phyloP scores from a whole-genome alignment of 108 stramenopile species.

The Aurantiochytrium sp. region DNA sequence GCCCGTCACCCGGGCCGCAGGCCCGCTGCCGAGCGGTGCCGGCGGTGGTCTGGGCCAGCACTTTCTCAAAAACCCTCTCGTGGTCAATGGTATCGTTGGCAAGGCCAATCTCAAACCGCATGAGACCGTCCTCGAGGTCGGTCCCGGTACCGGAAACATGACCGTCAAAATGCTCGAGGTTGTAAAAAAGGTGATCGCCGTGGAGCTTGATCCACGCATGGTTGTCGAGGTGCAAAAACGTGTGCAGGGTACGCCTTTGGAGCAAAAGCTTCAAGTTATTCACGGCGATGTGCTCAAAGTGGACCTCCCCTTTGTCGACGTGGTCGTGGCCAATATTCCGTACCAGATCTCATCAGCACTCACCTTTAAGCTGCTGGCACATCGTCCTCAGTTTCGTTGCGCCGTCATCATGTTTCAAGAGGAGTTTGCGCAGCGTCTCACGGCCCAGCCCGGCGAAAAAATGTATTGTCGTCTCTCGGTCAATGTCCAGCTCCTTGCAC shows the following conservation, averaged over 20 bases:
- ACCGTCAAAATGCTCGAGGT: slow-evolving; percentile 83
- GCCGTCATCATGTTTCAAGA: slow-evolving; percentile 99
- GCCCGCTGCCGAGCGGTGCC: slow-evolving; percentile 37
- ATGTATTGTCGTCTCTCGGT: slow-evolving; percentile 91
- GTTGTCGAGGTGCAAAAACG: slow-evolving; percentile 93
- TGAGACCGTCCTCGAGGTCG: slow-evolving; percentile 76
- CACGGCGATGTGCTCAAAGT: slow-evolving; percentile 93
- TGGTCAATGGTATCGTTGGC: slow-evolving; percentile 89
- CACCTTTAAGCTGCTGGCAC: slow-evolving; percentile 87
- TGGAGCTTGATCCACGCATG: slow-evolving; percentile 96
- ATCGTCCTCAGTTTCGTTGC: slow-evolving; percentile 90
- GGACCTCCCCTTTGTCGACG: slow-evolving; percentile 90
- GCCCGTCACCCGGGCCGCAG: neutral
- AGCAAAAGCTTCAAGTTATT: slow-evolving; percentile 75
- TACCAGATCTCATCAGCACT: slow-evolving; percentile 86
- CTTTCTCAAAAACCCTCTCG: slow-evolving; percentile 98
- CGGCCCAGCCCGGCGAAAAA: slow-evolving; percentile 85
- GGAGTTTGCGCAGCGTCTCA: slow-evolving; percentile 85
- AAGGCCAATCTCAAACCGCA: slow-evolving; percentile 74
- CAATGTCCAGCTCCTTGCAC: slow-evolving; percentile 94
- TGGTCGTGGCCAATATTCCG: slow-evolving; percentile 95
- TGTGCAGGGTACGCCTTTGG: slow-evolving; percentile 72
- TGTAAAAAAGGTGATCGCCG: slow-evolving; percentile 77
- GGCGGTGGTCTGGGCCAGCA: slow-evolving; percentile 93
- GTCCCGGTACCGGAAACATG: slow-evolving; percentile 97